A percentile compares a stretch with the other conserved stretches of the same genome.
phyloP scores from a whole-genome alignment of 139 green algal genomes.

The Closterium sp. region DNA sequence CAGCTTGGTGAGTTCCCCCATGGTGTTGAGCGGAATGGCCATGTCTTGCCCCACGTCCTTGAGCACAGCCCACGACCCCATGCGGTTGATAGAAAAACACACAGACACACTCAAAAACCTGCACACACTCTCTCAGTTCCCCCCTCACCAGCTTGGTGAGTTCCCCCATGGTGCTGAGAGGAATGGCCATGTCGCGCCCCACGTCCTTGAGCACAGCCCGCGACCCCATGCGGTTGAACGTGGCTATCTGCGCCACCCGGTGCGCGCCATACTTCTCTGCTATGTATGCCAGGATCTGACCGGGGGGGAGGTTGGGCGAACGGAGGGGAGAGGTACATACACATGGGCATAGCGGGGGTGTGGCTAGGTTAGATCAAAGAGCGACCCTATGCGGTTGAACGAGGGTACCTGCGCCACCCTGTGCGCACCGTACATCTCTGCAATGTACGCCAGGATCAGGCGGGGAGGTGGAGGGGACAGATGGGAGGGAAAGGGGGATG shows the following conservation, averaged over 20 bases:
- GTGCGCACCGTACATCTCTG: neutral
- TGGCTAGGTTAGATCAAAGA: too few species aligned
- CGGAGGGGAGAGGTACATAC: too few species aligned
- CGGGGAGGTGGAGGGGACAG: neutral
- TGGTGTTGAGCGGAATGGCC: neutral
- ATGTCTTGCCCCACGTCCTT: neutral
- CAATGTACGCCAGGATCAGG: conserved; percentile 8
- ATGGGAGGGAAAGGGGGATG: neutral
- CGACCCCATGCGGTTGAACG: conserved; percentile 23
- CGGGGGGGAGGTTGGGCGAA: too few species aligned
- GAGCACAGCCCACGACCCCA: neutral
- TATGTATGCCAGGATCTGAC: conserved; percentile 10
- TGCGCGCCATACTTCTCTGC: conserved; percentile 14
- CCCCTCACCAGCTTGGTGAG: conserved; percentile 19
- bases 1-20: neutral
- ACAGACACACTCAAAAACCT: neutral
- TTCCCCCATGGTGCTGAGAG: neutral
- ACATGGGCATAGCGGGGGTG: too few species aligned
- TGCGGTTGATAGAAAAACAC: neutral
- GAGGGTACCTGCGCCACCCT: conserved; percentile 31
- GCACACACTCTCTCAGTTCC: neutral
- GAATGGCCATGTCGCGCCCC: conserved; percentile 2
- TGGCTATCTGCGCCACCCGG: conserved; percentile 42
- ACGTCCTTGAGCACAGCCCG: conserved; percentile 38
- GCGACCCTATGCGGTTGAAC: conserved; percentile 27